phyloP scores from a whole-genome alignment of 495 filamentous ascomycete species.

The Hyaloscypha hepaticicola region DNA sequence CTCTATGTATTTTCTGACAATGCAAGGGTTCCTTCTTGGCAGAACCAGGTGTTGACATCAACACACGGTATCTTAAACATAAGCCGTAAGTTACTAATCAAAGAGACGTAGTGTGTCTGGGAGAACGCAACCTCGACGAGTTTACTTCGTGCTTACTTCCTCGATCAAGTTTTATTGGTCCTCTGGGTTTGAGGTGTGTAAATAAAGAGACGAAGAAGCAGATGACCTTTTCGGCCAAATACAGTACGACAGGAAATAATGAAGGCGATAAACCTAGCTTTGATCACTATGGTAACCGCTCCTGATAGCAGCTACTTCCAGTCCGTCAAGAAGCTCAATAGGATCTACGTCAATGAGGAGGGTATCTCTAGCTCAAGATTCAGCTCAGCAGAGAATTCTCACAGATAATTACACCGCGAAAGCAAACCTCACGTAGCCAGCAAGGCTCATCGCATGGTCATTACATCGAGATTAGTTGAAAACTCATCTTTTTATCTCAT shows the following conservation, averaged over 20 bases:
- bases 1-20: constrained; percentile 13
- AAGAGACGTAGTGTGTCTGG: background rate
- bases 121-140: background rate
- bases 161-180: background rate
- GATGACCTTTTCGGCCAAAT: background rate
- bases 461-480: too few species aligned
- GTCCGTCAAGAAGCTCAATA: too few species aligned
- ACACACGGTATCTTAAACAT: background rate
- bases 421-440: too few species aligned
- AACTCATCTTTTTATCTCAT: too few species aligned
- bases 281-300: background rate
- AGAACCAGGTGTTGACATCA: background rate
- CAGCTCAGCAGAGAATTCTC: too few species aligned
- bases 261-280: background rate
- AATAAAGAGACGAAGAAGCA: background rate
- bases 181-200: background rate
- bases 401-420: too few species aligned
- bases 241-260: background rate
- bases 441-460: too few species aligned
- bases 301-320: too few species aligned
- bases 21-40: background rate
- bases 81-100: background rate
- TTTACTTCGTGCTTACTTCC: background rate
- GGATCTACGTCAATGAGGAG: too few species aligned
- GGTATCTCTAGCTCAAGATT: too few species aligned